Percentiles rank a stretch among this genome's conserved stretches.
Evolutionary conservation across 2,329 filamentous ascomycete genomes (phyloP).

Genomic region (Trichoderma koningii): DNA sequence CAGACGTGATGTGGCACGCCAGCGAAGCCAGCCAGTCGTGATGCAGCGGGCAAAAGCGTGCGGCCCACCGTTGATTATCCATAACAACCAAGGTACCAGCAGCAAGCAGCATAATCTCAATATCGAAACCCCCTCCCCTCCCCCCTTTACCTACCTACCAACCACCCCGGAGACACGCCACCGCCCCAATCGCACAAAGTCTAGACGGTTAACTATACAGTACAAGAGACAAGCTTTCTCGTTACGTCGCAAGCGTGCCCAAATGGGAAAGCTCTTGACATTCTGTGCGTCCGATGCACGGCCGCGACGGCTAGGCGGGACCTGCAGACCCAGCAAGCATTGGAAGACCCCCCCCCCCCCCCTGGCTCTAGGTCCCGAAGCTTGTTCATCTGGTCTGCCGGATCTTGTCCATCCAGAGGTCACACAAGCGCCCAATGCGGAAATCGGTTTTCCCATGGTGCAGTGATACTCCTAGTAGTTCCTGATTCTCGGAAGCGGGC

Average conservation of each 20-base stretch:
- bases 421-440: constrained; percentile 35
- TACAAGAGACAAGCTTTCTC: constrained; percentile 12
- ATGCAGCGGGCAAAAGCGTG: constrained; percentile 20
- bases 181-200: constrained; percentile 8
- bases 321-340: constrained; percentile 29
- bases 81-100: neutral
- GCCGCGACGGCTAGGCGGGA: constrained; percentile 27
- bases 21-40: constrained; percentile 17
- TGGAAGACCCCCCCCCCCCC: constrained; percentile 13
- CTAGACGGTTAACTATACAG: neutral
- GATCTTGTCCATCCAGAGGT: constrained; percentile 31
- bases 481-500: constrained; percentile 13
- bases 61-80: constrained; percentile 20
- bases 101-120: constrained; percentile 4
- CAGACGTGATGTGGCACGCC: constrained; percentile 21
- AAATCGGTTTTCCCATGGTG: constrained; percentile 34
- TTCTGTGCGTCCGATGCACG: constrained; percentile 37
- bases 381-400: constrained; percentile 25
- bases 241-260: constrained; percentile 29
- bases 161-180: constrained; percentile 16
- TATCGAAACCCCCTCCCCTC: constrained; percentile 1
- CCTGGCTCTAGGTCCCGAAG: constrained; percentile 20
- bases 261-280: constrained; percentile 41
- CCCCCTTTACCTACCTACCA: neutral
- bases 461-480: constrained; percentile 15